Evolutionary conservation across 768 basidiomycete genomes (phyloP).

Genomic region (Mycena belliarum): DNA sequence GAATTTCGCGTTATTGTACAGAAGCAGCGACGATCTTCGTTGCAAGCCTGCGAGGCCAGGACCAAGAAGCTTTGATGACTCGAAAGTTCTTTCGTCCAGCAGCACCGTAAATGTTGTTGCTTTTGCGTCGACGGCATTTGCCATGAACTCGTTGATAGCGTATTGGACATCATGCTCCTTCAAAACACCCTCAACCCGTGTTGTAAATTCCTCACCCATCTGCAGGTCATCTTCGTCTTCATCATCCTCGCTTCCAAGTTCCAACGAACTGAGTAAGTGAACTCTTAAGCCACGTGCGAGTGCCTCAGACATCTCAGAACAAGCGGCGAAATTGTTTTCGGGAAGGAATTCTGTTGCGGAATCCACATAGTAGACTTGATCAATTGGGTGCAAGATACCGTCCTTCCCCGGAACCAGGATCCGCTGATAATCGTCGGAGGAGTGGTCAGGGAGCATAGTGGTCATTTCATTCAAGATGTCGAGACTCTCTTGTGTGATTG

Average conservation of each 20-base stretch:
- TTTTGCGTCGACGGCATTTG: constrained; percentile 32
- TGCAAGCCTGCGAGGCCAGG: constrained; percentile 15
- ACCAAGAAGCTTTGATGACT: constrained; percentile 11
- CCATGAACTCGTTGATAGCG: constrained; percentile 30
- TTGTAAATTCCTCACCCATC: constrained; percentile 30
- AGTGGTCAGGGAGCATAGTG: not conserved
- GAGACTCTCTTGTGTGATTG: not conserved
- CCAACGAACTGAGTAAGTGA: constrained; percentile 19
- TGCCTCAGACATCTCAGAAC: constrained; percentile 5
- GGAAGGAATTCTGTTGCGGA: constrained; percentile 2
- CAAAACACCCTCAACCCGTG: constrained; percentile 26
- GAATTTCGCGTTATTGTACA: constrained; percentile 31
- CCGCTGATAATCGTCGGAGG: not conserved
- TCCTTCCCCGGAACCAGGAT: constrained; percentile 15
- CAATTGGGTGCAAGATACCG: constrained; percentile 2
- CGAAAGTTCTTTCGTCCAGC: constrained; percentile 18
- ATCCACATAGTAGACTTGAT: constrained; percentile 8
- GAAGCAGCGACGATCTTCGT: constrained; percentile 23
- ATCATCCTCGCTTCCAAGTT: constrained; percentile 12
- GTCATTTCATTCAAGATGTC: constrained; percentile 11
- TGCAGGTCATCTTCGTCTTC: constrained; percentile 23
- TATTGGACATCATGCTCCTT: constrained; percentile 25
- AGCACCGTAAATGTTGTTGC: constrained; percentile 24
- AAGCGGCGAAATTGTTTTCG: constrained; percentile 3
- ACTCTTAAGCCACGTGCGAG: constrained; percentile 12